Evolutionary conservation across 805 yeast species (phyloP), one percentile per base, ranked within the genome.

Genomic region (Pichia cephalocereana): DNA sequence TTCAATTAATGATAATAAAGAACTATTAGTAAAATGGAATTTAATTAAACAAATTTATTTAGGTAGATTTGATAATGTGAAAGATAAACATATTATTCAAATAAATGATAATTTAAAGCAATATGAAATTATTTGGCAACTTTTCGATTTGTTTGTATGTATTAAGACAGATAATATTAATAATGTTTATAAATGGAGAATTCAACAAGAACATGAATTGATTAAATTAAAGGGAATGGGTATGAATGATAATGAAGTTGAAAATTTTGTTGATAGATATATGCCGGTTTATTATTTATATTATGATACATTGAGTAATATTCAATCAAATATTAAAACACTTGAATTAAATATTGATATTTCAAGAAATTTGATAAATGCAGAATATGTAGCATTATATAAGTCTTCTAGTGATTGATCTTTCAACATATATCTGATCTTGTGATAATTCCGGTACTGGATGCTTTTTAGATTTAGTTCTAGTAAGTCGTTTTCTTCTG

Each of bases 281-380:
- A 83, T 86, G 88, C 96, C 96, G 1, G 77, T 83, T 37, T 91
- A 91, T 57, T 75, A 78, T 52, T 58, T 90, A 19, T 93, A 86
- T 62, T 83, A 78, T 57, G 50, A 53, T 40, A 44, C 54, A 11
- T 46, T 63, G 14, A 38, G 47, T 3, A 31, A 44, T 15, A 44
- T 46, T 8, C 23, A 40, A 28, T 39, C 39, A 8, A 40, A 46
- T 43, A 17, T 41, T 7, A 47, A 49, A 38, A 46, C 49, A 18
- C 31, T 54, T 14, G 45, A 40, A 18, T n/a, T 55, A 4, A 18
- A 32, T 7, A 55, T 55, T 30, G 56, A 48, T 48, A 36, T 39
- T 11, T 8, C 40, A 9, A 45, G 54, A 40, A 15, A 17, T 9
- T 17, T 43, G 12, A 5, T 46, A 8, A 36, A 28, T 23, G 17